Evolutionary conservation across 2,329 filamentous ascomycete species (phyloP), one percentile per base, ranked within the genome.

Genomic region (Harringtonia aguacate): DNA sequence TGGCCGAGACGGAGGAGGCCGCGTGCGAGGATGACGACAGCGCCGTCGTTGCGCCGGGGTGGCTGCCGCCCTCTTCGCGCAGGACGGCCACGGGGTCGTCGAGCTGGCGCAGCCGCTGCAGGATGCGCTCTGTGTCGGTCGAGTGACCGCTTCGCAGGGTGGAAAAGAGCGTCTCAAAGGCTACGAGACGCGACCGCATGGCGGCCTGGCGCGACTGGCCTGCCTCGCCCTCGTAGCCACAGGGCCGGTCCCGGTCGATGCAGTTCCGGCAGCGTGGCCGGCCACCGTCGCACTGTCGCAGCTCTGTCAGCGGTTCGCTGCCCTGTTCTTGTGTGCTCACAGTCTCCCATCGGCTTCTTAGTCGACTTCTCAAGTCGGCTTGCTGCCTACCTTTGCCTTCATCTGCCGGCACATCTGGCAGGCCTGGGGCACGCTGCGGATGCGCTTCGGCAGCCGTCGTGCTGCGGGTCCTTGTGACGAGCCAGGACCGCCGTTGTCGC

Each of bases 221-320:
- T 6, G 48, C 55, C 35, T 58, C 55, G 33, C 56, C 58, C 13
- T 58, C 56, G 43, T 61, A 62, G n/a, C 53, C 50, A 37, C 59
- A 62, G 2, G 50, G 41, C 18, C 53, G 49, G 14, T 47, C 48
- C 35, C 56, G 56, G 37, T 52, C 46, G 13, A 50, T 45, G 50
- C 59, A 62, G 27, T 49, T 52, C 7, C 51, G 47, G 40, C 59
- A 62, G 46, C 53, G 50, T 0, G 59, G 59, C 1, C 59, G 56
- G 15, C 36, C 51, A 9, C 58, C 59, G 46, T 61, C 58, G 36
- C 59, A 62, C 59, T 61, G 34, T n/a, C n/a, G n/a, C n/a, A n/a
- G n/a, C 6, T 27, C 24, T 27, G 33, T 35, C 17, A 35, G 33
- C 18, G 18, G 13, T 20, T n/a, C n/a, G 15, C 3, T 7, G 12